Evolutionary conservation across 225 moss, liverwort and hornwort species (phyloP), one percentile per base, ranked within the genome.

Genomic region (Thuidium tamariscinum): DNA sequence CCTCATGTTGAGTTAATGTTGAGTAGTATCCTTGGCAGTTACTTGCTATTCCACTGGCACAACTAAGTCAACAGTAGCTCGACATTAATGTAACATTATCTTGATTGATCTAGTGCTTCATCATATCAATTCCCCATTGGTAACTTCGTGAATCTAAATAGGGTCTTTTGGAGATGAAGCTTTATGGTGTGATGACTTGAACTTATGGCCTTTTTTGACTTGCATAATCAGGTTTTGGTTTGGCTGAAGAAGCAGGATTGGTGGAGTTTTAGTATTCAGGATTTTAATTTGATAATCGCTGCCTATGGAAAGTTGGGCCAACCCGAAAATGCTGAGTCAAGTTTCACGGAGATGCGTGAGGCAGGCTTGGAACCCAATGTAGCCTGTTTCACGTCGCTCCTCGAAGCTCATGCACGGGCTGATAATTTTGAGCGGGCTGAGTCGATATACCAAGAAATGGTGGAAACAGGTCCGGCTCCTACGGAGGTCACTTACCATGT

Each of bases 201-300:
- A 34, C 51, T 86, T 12, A 83, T 77, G 48, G 29, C 23, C 37
- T 75, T 15, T 61, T 37, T 67, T 51, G 87, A 26, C 74, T 30
- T 67, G 32, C 78, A 29, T 85, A 41, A 54, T 46, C 91, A 96
- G 95, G 89, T 96, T 85, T 89, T 94, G 84, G 85, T 93, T 79
- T 97, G 97, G 97, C 87, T 97, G 85, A 93, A 84, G 89, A 88
- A 85, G 89, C 90, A 96, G 87, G 90, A 93, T 13, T 97, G 97
- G 97, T 97, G 97, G 97, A 75, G 87, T 86, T 97, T 97, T 80
- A 85, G 94, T 27, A 86, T 94, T 72, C 96, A 94, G 86, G 97
- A 96, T 80, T 93, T 91, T 77, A 96, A 94, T 88, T 84, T 97
- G 82, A 90, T 97, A 59, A 94, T 95, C 86, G 84, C 93, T 36